These are phyloP conservation scores for Paraglomus brasilianum DNA, from an alignment of 192 early-diverging fungal genomes.

Conservation along the genomic window DNA sequence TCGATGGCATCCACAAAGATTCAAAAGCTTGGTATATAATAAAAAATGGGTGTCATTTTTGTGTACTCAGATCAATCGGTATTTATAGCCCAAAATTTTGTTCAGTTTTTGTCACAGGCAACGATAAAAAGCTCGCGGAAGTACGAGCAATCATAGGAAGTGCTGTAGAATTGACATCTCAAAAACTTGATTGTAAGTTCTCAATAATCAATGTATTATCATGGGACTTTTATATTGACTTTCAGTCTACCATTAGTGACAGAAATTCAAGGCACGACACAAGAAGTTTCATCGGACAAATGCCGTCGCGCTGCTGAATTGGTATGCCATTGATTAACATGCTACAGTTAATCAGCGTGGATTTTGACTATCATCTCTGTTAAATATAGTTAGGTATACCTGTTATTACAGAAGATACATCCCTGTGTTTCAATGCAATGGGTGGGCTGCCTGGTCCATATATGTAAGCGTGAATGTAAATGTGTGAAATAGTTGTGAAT, in stretches of 20 bases:
- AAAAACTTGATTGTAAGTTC: slow-evolving; percentile 66
- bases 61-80: not conserved
- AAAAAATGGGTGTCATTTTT: not conserved
- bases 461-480: slow-evolving; percentile 43
- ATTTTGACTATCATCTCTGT: not conserved
- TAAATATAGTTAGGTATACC: slow-evolving; percentile 60
- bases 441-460: slow-evolving; percentile 92
- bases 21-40: slow-evolving; percentile 28
- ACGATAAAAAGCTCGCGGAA: slow-evolving; percentile 93
- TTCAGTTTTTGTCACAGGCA: slow-evolving; percentile 89
- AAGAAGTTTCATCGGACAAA: slow-evolving; percentile 78
- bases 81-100: not conserved
- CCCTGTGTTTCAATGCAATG: slow-evolving; percentile 91
- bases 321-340: slow-evolving; percentile 34
- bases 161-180: slow-evolving; percentile 63
- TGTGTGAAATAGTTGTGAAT: not conserved
- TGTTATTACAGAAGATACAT: slow-evolving; percentile 92
- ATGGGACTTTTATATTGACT: not conserved
- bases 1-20: slow-evolving; percentile 14
- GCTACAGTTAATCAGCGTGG: not conserved
- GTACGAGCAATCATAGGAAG: slow-evolving; percentile 76
- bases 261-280: slow-evolving; percentile 89
- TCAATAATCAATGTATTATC: not conserved
- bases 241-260: slow-evolving; percentile 51
- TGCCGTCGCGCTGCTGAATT: slow-evolving; percentile 69